Evolutionary conservation across 345 rosid species (phyloP).

Genomic region (Eucalyptus camaldulensis): DNA sequence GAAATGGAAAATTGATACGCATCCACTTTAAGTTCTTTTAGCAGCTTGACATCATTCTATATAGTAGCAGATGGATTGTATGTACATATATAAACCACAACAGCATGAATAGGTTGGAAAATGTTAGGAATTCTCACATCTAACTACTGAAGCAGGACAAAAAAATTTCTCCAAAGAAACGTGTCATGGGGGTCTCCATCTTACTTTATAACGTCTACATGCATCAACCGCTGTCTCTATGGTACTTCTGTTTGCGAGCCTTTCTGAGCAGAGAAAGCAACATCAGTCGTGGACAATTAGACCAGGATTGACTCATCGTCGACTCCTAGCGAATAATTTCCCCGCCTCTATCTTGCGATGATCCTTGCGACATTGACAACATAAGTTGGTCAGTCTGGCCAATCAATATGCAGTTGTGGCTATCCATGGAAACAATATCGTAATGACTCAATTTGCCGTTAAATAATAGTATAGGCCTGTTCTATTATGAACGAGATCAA

Average conservation of each 20-base stretch:
- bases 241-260: background rate
- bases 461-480: fast-evolving
- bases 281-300: background rate
- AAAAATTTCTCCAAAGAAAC: background rate
- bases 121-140: background rate
- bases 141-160: background rate
- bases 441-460: background rate
- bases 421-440: background rate
- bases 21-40: background rate
- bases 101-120: background rate
- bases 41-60: background rate
- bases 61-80: background rate
- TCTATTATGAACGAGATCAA: background rate
- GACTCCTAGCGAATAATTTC: background rate
- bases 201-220: background rate
- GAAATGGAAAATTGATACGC: background rate
- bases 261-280: background rate
- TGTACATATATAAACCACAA: background rate
- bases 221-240: background rate
- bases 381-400: background rate
- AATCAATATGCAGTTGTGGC: background rate
- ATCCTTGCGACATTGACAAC: background rate
- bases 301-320: background rate
- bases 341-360: background rate
- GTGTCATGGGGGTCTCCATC: background rate